These are phyloP conservation scores for Populus ilicifolia DNA, from an alignment of 345 rosid genomes.

Conservation along the genomic window DNA sequence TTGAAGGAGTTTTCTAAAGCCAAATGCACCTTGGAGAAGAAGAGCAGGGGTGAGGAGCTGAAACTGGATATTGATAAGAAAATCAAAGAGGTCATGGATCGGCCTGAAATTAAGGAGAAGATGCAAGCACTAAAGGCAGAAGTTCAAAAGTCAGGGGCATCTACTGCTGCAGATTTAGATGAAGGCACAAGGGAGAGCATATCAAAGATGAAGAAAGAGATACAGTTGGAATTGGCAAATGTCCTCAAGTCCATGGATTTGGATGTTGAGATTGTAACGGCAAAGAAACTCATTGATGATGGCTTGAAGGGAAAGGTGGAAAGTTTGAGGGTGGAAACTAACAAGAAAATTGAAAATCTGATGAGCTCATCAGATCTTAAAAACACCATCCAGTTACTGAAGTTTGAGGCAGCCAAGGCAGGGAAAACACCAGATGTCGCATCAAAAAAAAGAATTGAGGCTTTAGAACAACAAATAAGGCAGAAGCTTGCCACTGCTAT, in stretches of 20 bases:
- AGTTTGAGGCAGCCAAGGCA: slow-evolving; percentile 58
- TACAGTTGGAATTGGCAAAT: slow-evolving; percentile 48
- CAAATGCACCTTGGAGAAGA: slow-evolving; percentile 41
- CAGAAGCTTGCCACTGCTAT: slow-evolving; percentile 53
- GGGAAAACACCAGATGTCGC: slow-evolving; percentile 41
- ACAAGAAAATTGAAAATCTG: slow-evolving; percentile 49
- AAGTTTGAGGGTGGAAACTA: slow-evolving; percentile 50
- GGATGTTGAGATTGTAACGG: slow-evolving; percentile 42
- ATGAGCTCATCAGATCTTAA: slow-evolving; percentile 53
- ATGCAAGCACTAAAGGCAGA: slow-evolving; percentile 58
- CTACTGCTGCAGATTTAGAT: slow-evolving; percentile 50
- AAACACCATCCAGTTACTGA: slow-evolving; percentile 54
- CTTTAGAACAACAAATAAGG: slow-evolving; percentile 59
- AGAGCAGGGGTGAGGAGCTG: slow-evolving; percentile 25
- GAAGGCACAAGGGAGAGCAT: slow-evolving; percentile 53
- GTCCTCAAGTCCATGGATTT: slow-evolving; percentile 56
- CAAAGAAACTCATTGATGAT: slow-evolving; percentile 29
- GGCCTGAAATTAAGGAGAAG: slow-evolving; percentile 60
- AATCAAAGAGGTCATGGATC: slow-evolving; percentile 51
- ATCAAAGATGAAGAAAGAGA: slow-evolving; percentile 41
- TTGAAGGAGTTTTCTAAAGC: slow-evolving; percentile 61
- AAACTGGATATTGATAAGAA: slow-evolving; percentile 53
- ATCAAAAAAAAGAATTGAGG: slow-evolving; percentile 46
- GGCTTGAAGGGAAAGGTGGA: slow-evolving; percentile 40
- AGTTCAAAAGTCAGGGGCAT: slow-evolving; percentile 44